Evolutionary conservation across 192 early-diverging fungal species (phyloP).

Genomic region (Linderina pennispora): DNA sequence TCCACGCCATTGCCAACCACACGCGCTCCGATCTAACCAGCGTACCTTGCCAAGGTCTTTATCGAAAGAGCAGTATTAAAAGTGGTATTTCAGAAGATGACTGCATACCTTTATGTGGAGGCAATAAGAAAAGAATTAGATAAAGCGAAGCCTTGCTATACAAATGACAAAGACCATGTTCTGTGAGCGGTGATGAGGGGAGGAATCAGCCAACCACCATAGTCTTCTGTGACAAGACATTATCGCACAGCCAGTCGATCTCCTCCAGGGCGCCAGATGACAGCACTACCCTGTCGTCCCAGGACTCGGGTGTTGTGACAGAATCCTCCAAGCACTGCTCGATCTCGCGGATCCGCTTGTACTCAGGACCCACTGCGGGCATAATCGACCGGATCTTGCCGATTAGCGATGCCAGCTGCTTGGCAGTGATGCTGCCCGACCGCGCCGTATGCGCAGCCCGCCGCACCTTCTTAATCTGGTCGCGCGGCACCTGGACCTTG

Average conservation of each 20-base stretch:
- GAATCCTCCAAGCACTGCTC: slow-evolving; percentile 25
- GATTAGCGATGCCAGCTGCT: slow-evolving; percentile 38
- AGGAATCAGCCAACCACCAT: slow-evolving; percentile 22
- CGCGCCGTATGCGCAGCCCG: slow-evolving; percentile 30
- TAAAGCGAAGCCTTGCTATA: too few relatives aligned
- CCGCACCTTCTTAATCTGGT: slow-evolving; percentile 44
- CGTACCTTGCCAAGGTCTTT: too few relatives aligned
- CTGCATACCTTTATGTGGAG: too few relatives aligned
- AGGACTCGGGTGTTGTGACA: slow-evolving; percentile 33
- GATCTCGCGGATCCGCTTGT: slow-evolving; percentile 22
- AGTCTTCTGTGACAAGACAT: slow-evolving; percentile 23
- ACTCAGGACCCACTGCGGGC: slow-evolving; percentile 35
- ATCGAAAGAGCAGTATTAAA: too few relatives aligned
- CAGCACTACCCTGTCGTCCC: slow-evolving; percentile 31
- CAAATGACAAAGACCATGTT: too few relatives aligned
- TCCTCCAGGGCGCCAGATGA: slow-evolving; percentile 19
- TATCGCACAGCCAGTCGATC: slow-evolving; percentile 43
- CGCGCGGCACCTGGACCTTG: slow-evolving; percentile 30
- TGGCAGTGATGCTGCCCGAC: slow-evolving; percentile 28
- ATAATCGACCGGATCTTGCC: slow-evolving; percentile 41
- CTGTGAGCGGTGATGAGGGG: too few relatives aligned
- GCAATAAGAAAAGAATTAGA: too few relatives aligned
- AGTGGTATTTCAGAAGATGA: too few relatives aligned
- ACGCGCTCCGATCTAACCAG: too few relatives aligned
- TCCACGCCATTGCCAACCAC: too few relatives aligned